Evolutionary conservation across 257 asterid species (phyloP).

Genomic region (Petunia secreta): DNA sequence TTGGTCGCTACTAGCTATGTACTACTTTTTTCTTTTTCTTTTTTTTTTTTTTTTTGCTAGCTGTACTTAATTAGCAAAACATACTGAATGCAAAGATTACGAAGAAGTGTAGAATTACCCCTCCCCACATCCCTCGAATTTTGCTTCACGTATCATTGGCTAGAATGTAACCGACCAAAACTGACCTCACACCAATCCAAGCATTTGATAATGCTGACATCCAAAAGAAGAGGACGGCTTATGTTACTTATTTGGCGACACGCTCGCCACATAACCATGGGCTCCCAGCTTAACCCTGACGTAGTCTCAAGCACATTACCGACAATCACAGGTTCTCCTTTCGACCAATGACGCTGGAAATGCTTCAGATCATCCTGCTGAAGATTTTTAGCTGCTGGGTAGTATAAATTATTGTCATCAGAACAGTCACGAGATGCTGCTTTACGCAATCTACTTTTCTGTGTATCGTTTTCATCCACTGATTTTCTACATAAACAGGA

Average conservation of each 20-base stretch:
- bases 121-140: too few species aligned
- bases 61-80: too few species aligned
- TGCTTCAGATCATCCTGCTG: constrained; percentile 58
- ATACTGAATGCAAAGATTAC: too few species aligned
- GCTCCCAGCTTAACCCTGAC: constrained; percentile 91
- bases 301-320: constrained; percentile 73
- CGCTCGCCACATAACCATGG: constrained; percentile 99
- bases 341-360: constrained; percentile 78
- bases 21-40: too few species aligned
- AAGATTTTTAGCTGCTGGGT: constrained; percentile 64
- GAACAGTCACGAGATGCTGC: constrained; percentile 63
- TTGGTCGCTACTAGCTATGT: too few species aligned
- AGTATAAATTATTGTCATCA: constrained; percentile 59
- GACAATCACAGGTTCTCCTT: constrained; percentile 87
- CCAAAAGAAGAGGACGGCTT: constrained; percentile 46
- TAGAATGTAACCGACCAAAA: too few species aligned
- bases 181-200: constrained; percentile 84
- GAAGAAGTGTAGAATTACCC: too few species aligned
- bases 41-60: too few species aligned
- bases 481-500: constrained; percentile 50
- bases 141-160: too few species aligned
- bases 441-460: constrained; percentile 39
- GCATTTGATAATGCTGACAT: constrained; percentile 70
- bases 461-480: constrained; percentile 29
- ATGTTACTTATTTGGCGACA: constrained; percentile 54